Evolutionary conservation across 106 monocot genomes (phyloP).

Genomic region (Dendrobium catenatum): DNA sequence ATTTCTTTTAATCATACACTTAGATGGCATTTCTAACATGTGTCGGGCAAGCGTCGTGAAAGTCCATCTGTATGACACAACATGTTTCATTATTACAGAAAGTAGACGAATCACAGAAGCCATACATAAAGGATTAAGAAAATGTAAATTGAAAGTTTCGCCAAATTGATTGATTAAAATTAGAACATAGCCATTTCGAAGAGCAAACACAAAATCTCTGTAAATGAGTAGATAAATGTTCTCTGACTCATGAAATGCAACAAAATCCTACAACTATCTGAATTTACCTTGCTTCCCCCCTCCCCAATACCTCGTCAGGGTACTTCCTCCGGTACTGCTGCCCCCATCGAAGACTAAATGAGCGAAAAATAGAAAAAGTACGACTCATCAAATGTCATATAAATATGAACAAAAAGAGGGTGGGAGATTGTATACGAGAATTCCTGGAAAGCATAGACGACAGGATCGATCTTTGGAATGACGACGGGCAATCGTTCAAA

Average conservation of each 20-base stretch:
- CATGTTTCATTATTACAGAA: too few relatives aligned
- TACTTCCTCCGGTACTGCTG: conserved; percentile 57
- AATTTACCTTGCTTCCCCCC: conserved; percentile 50
- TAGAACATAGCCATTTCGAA: too few relatives aligned
- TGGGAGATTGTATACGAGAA: conserved; percentile 55
- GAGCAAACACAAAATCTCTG: too few relatives aligned
- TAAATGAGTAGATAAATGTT: not conserved
- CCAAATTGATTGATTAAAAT: too few relatives aligned
- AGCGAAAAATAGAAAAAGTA: not conserved
- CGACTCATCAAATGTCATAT: not conserved
- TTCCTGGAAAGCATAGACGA: conserved; percentile 84
- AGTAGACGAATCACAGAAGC: too few relatives aligned
- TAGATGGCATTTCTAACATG: too few relatives aligned
- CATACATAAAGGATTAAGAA: too few relatives aligned
- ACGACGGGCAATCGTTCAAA: conserved; percentile 89
- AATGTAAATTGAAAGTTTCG: too few relatives aligned
- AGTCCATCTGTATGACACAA: too few relatives aligned
- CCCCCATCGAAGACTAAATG: conserved; percentile 69
- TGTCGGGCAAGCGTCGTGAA: too few relatives aligned
- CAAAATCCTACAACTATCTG: not conserved
- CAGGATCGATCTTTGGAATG: conserved; percentile 86
- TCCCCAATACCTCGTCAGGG: conserved; percentile 57
- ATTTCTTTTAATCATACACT: too few relatives aligned
- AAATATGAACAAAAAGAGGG: not conserved
- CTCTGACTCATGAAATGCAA: not conserved